Percentiles rank a stretch among this genome's conserved stretches.
Conservation (phyloP, 2,329 filamentous ascomycete species). For the Scedosporium apiospermum region DNA sequence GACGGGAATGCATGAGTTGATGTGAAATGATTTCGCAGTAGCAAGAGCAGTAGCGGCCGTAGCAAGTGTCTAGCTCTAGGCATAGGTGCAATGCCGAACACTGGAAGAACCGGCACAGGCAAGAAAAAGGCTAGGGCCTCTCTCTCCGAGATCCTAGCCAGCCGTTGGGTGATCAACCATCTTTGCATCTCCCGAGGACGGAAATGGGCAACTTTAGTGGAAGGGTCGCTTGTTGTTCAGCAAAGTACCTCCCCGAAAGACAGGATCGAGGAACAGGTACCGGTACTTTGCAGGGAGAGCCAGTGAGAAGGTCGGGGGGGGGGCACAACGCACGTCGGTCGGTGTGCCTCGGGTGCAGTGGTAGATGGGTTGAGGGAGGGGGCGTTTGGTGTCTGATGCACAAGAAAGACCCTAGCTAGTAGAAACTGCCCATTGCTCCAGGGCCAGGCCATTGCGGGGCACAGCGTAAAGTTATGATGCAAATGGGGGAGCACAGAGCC, state of each 20-base stretch:
- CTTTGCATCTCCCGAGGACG: background rate
- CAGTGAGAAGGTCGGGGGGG: background rate
- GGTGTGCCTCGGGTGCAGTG: background rate
- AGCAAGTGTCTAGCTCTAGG: background rate
- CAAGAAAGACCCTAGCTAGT: background rate
- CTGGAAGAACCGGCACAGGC: background rate
- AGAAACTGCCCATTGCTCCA: background rate
- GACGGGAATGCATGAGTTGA: background rate
- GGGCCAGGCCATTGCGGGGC: background rate
- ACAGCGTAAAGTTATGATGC: background rate
- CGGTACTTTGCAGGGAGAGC: background rate
- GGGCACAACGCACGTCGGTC: background rate
- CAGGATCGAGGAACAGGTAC: conserved; percentile 3
- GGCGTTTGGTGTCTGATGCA: background rate
- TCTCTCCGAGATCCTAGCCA: background rate
- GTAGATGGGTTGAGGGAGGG: conserved; percentile 4
- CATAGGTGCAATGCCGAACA: no score
- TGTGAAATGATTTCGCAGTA: background rate
- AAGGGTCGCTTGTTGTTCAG: background rate
- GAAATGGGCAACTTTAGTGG: background rate
- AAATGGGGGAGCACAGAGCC: background rate
- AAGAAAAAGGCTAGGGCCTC: background rate
- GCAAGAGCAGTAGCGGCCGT: background rate
- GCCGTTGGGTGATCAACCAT: background rate
- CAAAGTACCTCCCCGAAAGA: background rate